A percentile compares a stretch with the other conserved stretches of the same genome.
Evolutionary conservation across 169 alveolate species (phyloP).

Genomic region (Plasmodium vinckei): DNA sequence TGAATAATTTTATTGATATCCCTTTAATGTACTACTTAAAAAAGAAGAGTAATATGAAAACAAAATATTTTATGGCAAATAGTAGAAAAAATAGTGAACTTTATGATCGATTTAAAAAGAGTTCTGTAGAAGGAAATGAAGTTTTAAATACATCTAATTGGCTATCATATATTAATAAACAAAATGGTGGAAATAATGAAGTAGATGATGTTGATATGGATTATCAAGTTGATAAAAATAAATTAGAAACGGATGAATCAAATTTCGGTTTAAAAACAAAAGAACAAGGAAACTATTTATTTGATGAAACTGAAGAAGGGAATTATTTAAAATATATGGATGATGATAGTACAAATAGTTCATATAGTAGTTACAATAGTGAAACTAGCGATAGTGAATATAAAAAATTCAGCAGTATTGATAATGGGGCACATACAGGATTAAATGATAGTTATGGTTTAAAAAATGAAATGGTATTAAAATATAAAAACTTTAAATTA

Average conservation of each 20-base stretch:
- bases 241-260: not conserved
- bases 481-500: not conserved
- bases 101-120: not conserved
- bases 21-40: constrained; percentile 35
- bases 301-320: not conserved
- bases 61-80: not conserved
- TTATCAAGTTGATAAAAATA: not conserved
- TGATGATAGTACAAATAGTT: not conserved
- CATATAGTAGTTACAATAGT: not conserved
- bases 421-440: not conserved
- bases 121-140: not conserved
- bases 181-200: not conserved
- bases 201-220: not conserved
- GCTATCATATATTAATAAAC: not conserved
- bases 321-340: not conserved
- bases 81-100: not conserved
- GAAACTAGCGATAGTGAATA: not conserved
- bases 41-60: not conserved
- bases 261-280: not conserved
- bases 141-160: constrained; percentile 18
- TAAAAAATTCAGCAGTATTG: not conserved
- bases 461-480: not conserved
- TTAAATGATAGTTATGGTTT: too few relatives aligned
- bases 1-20: constrained; percentile 50
- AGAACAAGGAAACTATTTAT: not conserved